Base-by-base conservation (phyloP, 1,139 yeast genomes). In the Hemisphaericaspora xylofermentans region DNA sequence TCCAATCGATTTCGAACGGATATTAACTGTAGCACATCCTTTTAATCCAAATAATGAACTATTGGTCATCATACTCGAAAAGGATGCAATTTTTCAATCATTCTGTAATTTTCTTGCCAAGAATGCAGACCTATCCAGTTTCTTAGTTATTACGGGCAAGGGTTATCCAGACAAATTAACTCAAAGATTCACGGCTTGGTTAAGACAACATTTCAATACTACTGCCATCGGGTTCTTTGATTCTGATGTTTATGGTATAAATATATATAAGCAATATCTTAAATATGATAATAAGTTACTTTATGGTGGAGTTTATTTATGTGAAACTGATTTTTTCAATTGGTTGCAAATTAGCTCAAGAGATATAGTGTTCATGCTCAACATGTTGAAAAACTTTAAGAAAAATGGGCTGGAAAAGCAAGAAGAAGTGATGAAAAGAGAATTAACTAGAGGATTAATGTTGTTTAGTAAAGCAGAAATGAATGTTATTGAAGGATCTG, bases 181-280 rank as follows among this genome's bases (percentile, higher is more conserved):
- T 1, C 53, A 56, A 39, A 42, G 41, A 16, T 64, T 65, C 43
- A 40, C 16, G 21, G 37, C 6, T 37, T 62, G 43, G 46, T 53
- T 19, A 12, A 32, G 4, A 12, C 34, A 71, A n/a, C 25, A 25
- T 1, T 35, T 31, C 33, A 13, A 37, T 3, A 45, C 76, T 62
- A 2, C 35, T 55, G 12, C 68, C 58, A 24, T 36, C 21, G 49
- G 49, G 0, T 70, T 70, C 45, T 61, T 69, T 43, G 77, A 71
- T 58, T 76, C 87, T 6, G 95, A 87, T 55, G 80, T 88, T 1
- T 79, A 82, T 58, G 95, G 95, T 0, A 54, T 84, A 7, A 71
- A 74, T 49, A 87, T 87, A 15, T 68, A 76, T 48, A 63, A 68
- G 27, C 73, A 60, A 24, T 69, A 59, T 43, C 61, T 36, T 36